Evolutionary conservation across 306 rosid species (phyloP), one percentile per base, ranked within the genome.

Genomic region (Dalbergia cochinchinensis): DNA sequence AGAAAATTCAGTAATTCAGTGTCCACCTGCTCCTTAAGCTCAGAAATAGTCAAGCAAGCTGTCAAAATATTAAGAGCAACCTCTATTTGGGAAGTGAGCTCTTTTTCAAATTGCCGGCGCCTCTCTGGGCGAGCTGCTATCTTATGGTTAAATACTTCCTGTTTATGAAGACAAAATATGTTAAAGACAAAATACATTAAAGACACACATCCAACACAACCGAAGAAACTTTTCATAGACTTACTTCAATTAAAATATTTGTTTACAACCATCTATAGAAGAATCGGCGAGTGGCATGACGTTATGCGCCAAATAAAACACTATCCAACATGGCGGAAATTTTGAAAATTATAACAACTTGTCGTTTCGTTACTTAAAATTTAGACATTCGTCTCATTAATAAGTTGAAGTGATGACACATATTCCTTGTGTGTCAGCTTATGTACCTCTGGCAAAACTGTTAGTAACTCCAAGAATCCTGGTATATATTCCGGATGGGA

Each of bases 101-200:
- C 99, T 74, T 91, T 93, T 84, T 91, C 99, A 76, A 96, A 96
- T 84, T 93, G 99, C 12, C 98, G 97, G 50, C 98, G 96, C 84
- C 99, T 88, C 85, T 96, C 99, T 0, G 94, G 99, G 18, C 99
- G 98, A 82, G 97, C 99, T 65, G 99, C 99, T 77, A 96, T 96
- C 88, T 93, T 96, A 81, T 88, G 88, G 84, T 96, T 96, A 73
- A 80, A 89, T 54, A 96, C 99, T 86, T 96, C 99, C 99, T 96
- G 86, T 82, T 80, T 82, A 74, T 68, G 69, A 77, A 55, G 59
- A 74, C 64, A 85, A 80, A 81, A 78, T 41, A 75, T 61, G 62
- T 19, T 69, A 80, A 86, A 58, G 48, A 45, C 54, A 41, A 58
- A 8, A 20, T 41, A 50, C 22, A 7, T 54, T 54, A n/a, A 54